A percentile compares a stretch with the other conserved stretches of the same genome.
phyloP scores from a whole-genome alignment of 169 alveolate genomes.

The Theileria orientalis region DNA sequence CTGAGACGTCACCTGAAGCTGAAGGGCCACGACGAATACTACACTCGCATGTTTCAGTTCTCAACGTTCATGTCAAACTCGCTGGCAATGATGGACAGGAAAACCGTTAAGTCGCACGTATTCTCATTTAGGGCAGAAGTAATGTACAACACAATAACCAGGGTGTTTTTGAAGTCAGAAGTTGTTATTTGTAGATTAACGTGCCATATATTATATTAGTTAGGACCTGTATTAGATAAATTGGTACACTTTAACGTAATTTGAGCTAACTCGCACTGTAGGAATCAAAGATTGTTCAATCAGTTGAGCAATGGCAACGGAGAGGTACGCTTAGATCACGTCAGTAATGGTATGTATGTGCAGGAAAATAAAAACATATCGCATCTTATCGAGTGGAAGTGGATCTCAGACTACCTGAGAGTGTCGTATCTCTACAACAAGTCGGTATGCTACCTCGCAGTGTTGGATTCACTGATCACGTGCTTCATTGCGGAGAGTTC shows the following conservation, averaged over 20 bases:
- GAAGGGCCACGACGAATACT: not conserved
- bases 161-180: not conserved
- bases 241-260: too few species aligned
- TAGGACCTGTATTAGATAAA: too few species aligned
- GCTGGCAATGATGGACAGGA: not conserved
- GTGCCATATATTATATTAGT: too few species aligned
- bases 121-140: not conserved
- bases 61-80: not conserved
- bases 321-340: too few species aligned
- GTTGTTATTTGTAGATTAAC: too few species aligned
- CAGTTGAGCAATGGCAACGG: too few species aligned
- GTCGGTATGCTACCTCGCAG: slow-evolving; percentile 33
- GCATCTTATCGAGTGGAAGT: slow-evolving; percentile 5
- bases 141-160: not conserved
- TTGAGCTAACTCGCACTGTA: too few species aligned
- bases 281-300: too few species aligned
- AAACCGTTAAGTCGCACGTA: not conserved
- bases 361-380: not conserved
- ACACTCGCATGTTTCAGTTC: not conserved
- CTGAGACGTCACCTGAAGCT: not conserved
- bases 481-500: slow-evolving; percentile 6
- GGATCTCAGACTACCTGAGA: slow-evolving; percentile 33
- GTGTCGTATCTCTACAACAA: slow-evolving; percentile 20
- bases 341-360: too few species aligned
- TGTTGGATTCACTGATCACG: slow-evolving; percentile 32